Conservation (phyloP, 805 yeast species). For the Cyberlindnera maritima region DNA sequence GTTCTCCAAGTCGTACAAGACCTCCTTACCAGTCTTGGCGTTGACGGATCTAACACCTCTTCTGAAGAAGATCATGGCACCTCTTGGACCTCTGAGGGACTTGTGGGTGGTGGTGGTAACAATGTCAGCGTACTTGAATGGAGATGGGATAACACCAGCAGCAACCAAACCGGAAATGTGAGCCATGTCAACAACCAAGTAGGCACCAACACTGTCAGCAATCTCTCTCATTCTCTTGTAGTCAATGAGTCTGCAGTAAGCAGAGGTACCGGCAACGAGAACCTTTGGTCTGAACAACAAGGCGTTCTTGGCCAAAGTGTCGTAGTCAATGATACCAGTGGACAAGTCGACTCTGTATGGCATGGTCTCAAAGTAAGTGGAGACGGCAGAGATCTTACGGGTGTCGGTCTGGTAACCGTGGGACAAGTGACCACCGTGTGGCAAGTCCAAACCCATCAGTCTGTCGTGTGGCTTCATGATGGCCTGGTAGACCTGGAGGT, state of each 20-base stretch:
- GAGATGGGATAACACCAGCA: conserved; percentile 90
- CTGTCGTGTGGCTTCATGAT: conserved; percentile 87
- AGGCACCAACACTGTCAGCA: conserved; percentile 92
- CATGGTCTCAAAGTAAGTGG: conserved; percentile 96
- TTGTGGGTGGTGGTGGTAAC: conserved; percentile 98
- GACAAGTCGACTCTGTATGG: conserved; percentile 86
- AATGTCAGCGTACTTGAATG: conserved; percentile 90
- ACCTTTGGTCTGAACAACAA: conserved; percentile 89
- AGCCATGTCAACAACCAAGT: conserved; percentile 93
- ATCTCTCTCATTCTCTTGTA: conserved; percentile 87
- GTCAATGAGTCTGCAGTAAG: conserved; percentile 88
- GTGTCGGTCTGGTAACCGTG: conserved; percentile 94
- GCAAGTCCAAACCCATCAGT: conserved; percentile 95
- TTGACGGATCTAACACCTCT: conserved; percentile 83
- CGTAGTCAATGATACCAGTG: conserved; percentile 93
- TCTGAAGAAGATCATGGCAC: conserved; percentile 97
- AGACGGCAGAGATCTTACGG: conserved; percentile 86
- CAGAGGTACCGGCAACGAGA: conserved; percentile 95
- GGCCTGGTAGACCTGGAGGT: conserved; percentile 88
- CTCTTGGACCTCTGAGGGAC: conserved; percentile 98
- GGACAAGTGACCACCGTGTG: conserved; percentile 97
- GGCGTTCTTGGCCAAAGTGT: conserved; percentile 78
- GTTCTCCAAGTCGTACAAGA: conserved; percentile 82
- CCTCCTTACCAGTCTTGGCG: conserved; percentile 76
- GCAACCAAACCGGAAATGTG: conserved; percentile 96